phyloP scores from a whole-genome alignment of 371 early-diverging fungal genomes.

The Neoconidiobolus thromboides region DNA sequence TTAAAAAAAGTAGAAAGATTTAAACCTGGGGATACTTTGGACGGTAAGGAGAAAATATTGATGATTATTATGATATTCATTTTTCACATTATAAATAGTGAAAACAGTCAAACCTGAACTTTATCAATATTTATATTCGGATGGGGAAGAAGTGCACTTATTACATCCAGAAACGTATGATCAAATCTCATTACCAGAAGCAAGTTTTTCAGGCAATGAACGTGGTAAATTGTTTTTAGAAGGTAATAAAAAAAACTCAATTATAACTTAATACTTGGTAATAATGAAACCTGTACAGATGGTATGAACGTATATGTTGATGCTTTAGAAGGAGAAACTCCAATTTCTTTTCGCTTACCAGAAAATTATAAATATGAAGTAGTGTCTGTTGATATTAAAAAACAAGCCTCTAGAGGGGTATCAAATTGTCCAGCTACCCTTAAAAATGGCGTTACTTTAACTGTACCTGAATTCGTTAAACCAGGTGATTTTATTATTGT shows the following conservation, averaged over 20 bases:
- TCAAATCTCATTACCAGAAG: not conserved
- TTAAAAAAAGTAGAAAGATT: not conserved
- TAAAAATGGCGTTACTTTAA: not conserved
- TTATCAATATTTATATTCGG: constrained; percentile 2
- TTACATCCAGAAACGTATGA: not conserved
- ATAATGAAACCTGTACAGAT: not conserved
- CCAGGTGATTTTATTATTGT: not conserved
- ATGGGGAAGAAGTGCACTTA: not conserved
- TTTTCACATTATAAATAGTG: not conserved
- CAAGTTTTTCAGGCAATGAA: not conserved
- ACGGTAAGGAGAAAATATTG: not conserved
- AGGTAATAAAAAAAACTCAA: not conserved
- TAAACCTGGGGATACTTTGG: constrained; percentile 1
- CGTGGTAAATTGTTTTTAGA: not conserved
- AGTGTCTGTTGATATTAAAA: not conserved
- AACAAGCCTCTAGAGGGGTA: constrained; percentile 1
- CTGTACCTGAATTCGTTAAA: not conserved
- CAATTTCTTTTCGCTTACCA: not conserved
- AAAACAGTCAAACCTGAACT: not conserved
- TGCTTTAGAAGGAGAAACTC: not conserved
- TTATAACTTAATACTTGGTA: not conserved
- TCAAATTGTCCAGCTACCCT: not conserved
- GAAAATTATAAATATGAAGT: constrained; percentile 3
- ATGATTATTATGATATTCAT: not conserved
- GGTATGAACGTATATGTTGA: not conserved